Percentiles rank a stretch among this genome's conserved stretches.
phyloP scores from a whole-genome alignment of 106 monocot genomes.

The Platanthera guangdongensis region DNA sequence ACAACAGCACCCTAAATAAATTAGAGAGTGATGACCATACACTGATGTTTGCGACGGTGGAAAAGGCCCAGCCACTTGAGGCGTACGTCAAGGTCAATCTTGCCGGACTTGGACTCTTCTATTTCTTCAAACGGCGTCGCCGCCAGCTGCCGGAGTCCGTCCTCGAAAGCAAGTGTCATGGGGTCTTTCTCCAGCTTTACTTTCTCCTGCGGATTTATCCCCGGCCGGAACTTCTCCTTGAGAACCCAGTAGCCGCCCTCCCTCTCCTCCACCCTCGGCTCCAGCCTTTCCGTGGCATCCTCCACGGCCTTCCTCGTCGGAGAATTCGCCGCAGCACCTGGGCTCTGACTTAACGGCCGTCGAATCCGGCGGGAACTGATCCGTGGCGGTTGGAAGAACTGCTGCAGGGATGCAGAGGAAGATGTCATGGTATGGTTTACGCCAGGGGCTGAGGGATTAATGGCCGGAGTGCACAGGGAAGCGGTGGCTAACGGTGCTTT shows the following conservation, averaged over 20 bases:
- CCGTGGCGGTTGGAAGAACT: slow-evolving; percentile 12
- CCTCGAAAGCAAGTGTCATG: slow-evolving; percentile 61
- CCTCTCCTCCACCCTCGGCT: slow-evolving; percentile 69
- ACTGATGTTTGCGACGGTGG: slow-evolving; percentile 95
- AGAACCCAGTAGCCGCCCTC: slow-evolving; percentile 71
- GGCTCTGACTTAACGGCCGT: background rate
- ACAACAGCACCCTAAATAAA: too few species aligned
- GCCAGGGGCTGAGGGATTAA: background rate
- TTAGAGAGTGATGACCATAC: slow-evolving; percentile 14
- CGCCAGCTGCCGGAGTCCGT: slow-evolving; percentile 56
- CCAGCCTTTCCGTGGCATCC: slow-evolving; percentile 27
- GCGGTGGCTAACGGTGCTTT: background rate
- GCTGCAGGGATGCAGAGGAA: slow-evolving; percentile 33
- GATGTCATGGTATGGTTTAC: slow-evolving; percentile 19
- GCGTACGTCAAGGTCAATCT: slow-evolving; percentile 82
- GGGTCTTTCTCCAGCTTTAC: slow-evolving; percentile 85
- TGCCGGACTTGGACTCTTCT: slow-evolving; percentile 44
- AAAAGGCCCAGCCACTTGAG: slow-evolving; percentile 99
- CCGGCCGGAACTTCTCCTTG: slow-evolving; percentile 72
- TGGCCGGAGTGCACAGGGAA: slow-evolving; percentile 1
- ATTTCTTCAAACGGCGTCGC: slow-evolving; percentile 50
- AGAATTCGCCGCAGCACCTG: background rate
- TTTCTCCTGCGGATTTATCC: slow-evolving; percentile 87
- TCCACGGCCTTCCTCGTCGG: background rate
- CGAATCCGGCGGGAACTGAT: background rate